Evolutionary conservation across 257 asterid genomes (phyloP).

Genomic region (Dorcoceras hygrometricum): DNA sequence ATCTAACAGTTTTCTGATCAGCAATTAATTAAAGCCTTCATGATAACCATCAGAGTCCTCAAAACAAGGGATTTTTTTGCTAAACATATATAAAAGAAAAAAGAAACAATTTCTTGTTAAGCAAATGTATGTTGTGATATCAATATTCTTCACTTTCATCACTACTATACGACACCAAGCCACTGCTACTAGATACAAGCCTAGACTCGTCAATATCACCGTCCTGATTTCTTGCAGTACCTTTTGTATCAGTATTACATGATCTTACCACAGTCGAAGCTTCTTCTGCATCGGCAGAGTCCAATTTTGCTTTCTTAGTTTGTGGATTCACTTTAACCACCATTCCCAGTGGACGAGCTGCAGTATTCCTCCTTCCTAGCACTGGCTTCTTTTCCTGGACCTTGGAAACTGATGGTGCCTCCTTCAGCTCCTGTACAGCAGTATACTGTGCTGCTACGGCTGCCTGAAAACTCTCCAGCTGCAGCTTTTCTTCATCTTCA

Average conservation of each 20-base stretch:
- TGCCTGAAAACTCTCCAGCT: conserved; percentile 84
- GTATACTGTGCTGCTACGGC: conserved; percentile 74
- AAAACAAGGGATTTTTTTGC: no score
- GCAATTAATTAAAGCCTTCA: neutral
- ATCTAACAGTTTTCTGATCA: neutral
- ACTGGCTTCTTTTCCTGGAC: conserved; percentile 45
- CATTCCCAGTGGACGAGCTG: conserved; percentile 45
- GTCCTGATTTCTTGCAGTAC: conserved; percentile 5
- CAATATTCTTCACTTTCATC: conserved; percentile 85
- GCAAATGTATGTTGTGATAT: neutral
- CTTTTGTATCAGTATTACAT: conserved; percentile 19
- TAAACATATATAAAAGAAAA: no score
- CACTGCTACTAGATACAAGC: conserved; percentile 22
- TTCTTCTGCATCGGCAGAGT: conserved; percentile 27
- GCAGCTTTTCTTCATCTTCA: conserved; percentile 77
- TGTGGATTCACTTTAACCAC: conserved; percentile 70
- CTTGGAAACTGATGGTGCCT: conserved; percentile 51
- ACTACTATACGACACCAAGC: conserved; percentile 74
- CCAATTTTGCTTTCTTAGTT: conserved; percentile 73
- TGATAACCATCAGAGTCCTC: neutral
- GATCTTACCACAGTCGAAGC: conserved; percentile 16
- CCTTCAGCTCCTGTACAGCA: conserved; percentile 60
- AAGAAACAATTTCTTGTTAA: neutral
- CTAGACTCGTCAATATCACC: conserved; percentile 15
- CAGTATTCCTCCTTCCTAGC: conserved; percentile 46